Evolutionary conservation across 2,329 filamentous ascomycete species (phyloP), one percentile per base, ranked within the genome.

Genomic region (Fusarium udum): DNA sequence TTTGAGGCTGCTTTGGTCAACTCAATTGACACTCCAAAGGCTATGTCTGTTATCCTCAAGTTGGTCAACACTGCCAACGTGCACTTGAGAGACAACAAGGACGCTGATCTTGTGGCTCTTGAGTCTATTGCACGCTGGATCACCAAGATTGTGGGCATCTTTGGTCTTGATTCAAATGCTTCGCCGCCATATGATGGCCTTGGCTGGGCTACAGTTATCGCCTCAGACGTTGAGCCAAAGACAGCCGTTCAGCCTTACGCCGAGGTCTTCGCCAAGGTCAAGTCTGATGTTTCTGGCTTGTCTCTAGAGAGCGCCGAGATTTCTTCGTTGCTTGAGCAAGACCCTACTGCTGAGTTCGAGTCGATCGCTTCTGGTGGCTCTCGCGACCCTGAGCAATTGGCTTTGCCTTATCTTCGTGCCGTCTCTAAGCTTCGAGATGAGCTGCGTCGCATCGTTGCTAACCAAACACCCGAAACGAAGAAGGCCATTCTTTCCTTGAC

Each of bases 21-120:
- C 82, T 97, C 95, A 0, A 97, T 98, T 80, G 92, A 98, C 82
- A 98, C 95, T 0, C 91, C 93, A 3, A 85, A 86, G 57, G 94
- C 92, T 10, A 94, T 98, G 92, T 88, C 89, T 55, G 84, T 90
- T n/a, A 92, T 98, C 52, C 90, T 91, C 4, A 90, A 93, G 63
- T 84, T 98, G 31, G 92, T 98, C 70, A 92, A 91, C 53, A 90
- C 92, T 46, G 92, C 92, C 79, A 97, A 97, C 82, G 84, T 87
- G 60, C 84, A 87, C 74, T 83, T 89, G 59, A 85, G 82, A 67
- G 82, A 84, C 20, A 83, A 86, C 72, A 85, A 85, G 67, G 81
- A 84, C 11, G 75, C 83, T 39, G 85, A 89, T 69, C 79, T 89
- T 22, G 74, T 78, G 15, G 84, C 84, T 20, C 79, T 90, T 7